phyloP scores from a whole-genome alignment of 768 basidiomycete genomes.

The Saitozyma sp. region DNA sequence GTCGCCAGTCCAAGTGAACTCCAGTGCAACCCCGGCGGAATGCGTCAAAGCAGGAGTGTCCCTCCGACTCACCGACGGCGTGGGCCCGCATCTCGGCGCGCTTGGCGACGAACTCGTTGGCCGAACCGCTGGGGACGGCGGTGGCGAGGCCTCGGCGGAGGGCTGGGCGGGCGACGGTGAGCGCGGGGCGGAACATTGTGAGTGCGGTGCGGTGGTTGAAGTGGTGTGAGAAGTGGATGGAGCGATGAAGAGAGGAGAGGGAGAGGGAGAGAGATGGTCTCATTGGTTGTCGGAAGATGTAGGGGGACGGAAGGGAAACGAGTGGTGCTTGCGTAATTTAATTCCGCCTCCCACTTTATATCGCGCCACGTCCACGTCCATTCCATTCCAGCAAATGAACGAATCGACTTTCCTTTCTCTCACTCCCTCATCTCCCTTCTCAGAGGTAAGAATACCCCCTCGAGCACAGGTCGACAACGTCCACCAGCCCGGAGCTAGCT shows the following conservation, averaged over 20 bases:
- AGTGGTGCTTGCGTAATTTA: background rate
- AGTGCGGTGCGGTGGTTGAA: background rate
- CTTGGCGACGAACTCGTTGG: conserved; percentile 42
- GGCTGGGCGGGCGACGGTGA: conserved; percentile 8
- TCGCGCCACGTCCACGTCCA: background rate
- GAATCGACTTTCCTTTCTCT: too few species aligned
- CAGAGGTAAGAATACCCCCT: too few species aligned
- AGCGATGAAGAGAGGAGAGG: conserved; percentile 3
- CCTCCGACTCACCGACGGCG: conserved; percentile 41
- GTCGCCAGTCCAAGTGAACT: background rate
- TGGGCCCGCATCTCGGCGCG: conserved; percentile 43
- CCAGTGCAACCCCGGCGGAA: too few species aligned
- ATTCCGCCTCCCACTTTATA: background rate
- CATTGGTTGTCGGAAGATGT: background rate
- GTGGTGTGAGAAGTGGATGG: background rate
- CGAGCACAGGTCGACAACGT: too few species aligned
- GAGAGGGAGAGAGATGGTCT: background rate
- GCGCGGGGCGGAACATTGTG: conserved; percentile 28
- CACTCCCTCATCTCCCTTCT: too few species aligned
- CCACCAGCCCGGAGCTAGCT: too few species aligned
- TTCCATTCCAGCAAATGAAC: too few species aligned
- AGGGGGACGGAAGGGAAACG: conserved; percentile 2
- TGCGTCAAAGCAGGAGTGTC: too few species aligned
- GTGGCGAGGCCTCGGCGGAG: conserved; percentile 15
- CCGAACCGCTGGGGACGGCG: conserved; percentile 22